These are phyloP conservation scores for Candida tibetensis DNA, from an alignment of 805 yeast species.

Conservation along the genomic window DNA sequence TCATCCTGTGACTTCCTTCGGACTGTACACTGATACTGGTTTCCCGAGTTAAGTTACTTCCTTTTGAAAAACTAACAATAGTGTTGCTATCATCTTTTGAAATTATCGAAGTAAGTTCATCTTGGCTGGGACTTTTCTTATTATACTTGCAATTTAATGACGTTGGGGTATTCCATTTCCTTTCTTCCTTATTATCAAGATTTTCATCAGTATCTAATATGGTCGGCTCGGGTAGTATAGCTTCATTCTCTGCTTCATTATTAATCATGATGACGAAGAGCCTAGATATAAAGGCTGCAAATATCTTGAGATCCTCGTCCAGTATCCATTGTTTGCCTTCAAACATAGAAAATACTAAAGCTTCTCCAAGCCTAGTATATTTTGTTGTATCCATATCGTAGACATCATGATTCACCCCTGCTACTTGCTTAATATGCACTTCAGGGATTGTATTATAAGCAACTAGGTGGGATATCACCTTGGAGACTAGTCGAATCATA, in stretches of 20 bases:
- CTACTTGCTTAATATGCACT: neutral
- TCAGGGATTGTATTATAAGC: neutral
- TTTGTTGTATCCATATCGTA: neutral
- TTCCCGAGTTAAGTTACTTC: neutral
- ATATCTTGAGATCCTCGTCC: neutral
- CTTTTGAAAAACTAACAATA: neutral
- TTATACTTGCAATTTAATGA: neutral
- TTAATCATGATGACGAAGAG: neutral
- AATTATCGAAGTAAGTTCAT: neutral
- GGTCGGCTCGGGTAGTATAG: neutral
- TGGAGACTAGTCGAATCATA: neutral
- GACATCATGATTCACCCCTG: neutral
- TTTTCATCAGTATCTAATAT: neutral
- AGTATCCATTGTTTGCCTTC: neutral
- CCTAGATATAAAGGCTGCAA: neutral
- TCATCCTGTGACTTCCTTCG: neutral
- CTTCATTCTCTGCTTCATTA: neutral
- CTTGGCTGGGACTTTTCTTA: neutral
- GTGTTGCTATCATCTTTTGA: neutral
- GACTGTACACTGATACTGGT: neutral
- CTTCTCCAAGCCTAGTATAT: neutral
- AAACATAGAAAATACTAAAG: neutral
- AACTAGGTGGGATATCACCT: neutral
- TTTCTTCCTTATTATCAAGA: too few relatives aligned
- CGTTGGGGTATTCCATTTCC: neutral